phyloP scores from a whole-genome alignment of 1,284 basidiomycete species.

The Malassezia obtusa region DNA sequence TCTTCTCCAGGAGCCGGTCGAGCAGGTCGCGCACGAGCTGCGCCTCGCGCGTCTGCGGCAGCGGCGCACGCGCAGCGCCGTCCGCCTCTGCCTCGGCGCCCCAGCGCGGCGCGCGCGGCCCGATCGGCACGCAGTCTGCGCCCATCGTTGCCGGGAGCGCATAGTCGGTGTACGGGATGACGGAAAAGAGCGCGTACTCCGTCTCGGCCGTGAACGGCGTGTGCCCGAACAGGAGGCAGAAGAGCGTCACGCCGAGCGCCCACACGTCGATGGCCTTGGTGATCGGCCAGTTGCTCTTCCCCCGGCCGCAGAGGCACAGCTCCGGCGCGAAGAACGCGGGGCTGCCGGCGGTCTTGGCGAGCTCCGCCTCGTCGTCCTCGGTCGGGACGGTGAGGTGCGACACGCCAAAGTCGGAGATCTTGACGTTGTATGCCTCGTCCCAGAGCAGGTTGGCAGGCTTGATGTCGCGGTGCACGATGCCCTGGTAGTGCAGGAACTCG shows the following conservation, averaged over 20 bases:
- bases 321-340: constrained; percentile 98
- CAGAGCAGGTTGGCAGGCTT: constrained; percentile 95
- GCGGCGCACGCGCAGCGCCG: constrained; percentile 15
- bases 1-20: constrained; percentile 70
- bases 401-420: constrained; percentile 96
- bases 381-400: constrained; percentile 77
- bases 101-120: constrained; percentile 32
- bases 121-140: constrained; percentile 54
- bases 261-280: constrained; percentile 97
- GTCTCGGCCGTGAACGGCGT: constrained; percentile 61
- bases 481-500: constrained; percentile 88
- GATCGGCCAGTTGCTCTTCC: constrained; percentile 51
- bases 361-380: constrained; percentile 51
- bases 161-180: constrained; percentile 73
- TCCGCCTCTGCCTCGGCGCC: constrained; percentile 25
- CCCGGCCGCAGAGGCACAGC: constrained; percentile 56
- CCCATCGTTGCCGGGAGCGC: constrained; percentile 65
- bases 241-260: constrained; percentile 95
- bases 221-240: constrained; percentile 80
- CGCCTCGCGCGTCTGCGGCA: constrained; percentile 24
- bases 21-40: constrained; percentile 60
- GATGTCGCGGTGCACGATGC: constrained; percentile 98
- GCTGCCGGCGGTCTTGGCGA: constrained; percentile 87
- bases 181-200: constrained; percentile 73
- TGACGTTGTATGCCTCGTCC: constrained; percentile 68